phyloP scores from a whole-genome alignment of 202 grass and related monocot genomes.

The Panicum hallii region DNA sequence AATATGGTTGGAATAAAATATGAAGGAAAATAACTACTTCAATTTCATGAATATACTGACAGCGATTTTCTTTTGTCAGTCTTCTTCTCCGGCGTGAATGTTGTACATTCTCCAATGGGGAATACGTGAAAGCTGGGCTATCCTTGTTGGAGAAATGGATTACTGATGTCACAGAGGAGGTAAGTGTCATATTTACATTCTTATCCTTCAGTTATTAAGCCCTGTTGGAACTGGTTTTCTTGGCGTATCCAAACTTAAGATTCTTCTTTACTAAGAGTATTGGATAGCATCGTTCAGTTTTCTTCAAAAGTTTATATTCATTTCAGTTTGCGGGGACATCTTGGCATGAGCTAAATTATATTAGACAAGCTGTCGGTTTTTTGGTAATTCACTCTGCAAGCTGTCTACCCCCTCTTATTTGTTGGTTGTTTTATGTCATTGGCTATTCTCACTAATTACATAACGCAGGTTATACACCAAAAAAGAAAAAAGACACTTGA shows the following conservation, averaged over 20 bases:
- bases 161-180: conserved; percentile 87
- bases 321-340: conserved; percentile 93
- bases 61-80: conserved; percentile 53
- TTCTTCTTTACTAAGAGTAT: not conserved
- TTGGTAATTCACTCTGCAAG: conserved; percentile 69
- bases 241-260: not conserved
- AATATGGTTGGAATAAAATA: conserved; percentile 29
- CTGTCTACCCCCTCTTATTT: not conserved
- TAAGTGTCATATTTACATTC: conserved; percentile 41
- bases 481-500: conserved; percentile 91
- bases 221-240: conserved; percentile 32
- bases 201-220: conserved; percentile 24
- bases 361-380: conserved; percentile 95
- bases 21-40: conserved; percentile 1
- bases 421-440: conserved; percentile 29
- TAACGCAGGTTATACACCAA: conserved; percentile 94
- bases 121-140: conserved; percentile 95
- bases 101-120: conserved; percentile 95
- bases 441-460: conserved; percentile 42
- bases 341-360: conserved; percentile 99
- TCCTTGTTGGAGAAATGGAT: conserved; percentile 96
- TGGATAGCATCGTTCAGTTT: conserved; percentile 5
- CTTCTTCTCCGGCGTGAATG: conserved; percentile 94
- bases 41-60: conserved; percentile 37
- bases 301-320: conserved; percentile 44